Evolutionary conservation across 805 yeast species (phyloP), one percentile per base, ranked within the genome.

Genomic region (Kodamaea lidongshanica): DNA sequence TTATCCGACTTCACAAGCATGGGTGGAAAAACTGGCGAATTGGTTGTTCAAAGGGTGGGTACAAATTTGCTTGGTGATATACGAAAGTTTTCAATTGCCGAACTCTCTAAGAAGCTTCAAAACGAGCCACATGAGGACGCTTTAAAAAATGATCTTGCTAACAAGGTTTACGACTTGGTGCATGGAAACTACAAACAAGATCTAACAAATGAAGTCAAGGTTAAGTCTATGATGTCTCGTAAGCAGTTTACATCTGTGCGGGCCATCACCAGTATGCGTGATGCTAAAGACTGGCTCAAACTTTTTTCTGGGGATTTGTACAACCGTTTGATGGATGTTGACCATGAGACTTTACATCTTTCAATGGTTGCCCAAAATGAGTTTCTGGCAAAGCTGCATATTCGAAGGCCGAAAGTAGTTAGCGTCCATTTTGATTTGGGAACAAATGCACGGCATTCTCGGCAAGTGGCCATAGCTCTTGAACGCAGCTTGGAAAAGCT

Each of bases 1-100:
- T 50, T 89, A 12, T 71, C 74, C 0, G 94, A 87, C 42, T 73
- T 89, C 34, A 80, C 95, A 72, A 86, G 95, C 0, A 61, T 89
- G 67, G 97, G 98, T 5, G 98, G 97, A 2, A 85, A 84, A 41
- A 56, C 69, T 7, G 98, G 98, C 0, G 77, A 77, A 7, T 57
- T 60, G 8, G 61, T 86, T 1, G 38, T 66, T 11, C 50, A 54
- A n/a, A 52, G 59, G 12, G 52, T 87, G n/a, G 65, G 54, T 12
- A 33, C 16, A 51, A 74, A 36, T 66, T 80, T 43, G 4, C 52
- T 59, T 5, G 56, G 66, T 3, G 65, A 52, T 33, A 65, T 85
- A 2, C 58, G 81, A 32, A 69, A 71, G 3, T 70, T 72, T 48
- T 47, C 71, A 4, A 26, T 41, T 12, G 46, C 46, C 3, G 40